These are phyloP conservation scores for Monosporascus sp. DNA, from an alignment of 2,329 filamentous ascomycete genomes.

Conservation along the genomic window DNA sequence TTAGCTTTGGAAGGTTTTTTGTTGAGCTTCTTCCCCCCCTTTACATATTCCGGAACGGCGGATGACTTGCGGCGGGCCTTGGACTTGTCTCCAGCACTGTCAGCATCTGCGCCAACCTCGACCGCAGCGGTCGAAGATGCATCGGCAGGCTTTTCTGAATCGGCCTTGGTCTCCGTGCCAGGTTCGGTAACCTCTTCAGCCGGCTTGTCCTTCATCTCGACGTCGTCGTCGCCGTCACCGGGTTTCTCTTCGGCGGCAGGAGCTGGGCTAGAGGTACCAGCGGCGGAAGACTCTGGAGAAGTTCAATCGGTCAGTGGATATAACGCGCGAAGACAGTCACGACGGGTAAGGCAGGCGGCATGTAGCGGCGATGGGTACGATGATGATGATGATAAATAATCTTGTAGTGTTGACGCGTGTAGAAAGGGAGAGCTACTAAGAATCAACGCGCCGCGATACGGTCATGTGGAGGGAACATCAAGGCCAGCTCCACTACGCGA, in stretches of 20 bases:
- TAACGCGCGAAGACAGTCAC: not conserved
- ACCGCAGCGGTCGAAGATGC: constrained; percentile 6
- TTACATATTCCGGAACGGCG: constrained; percentile 55
- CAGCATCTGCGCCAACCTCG: constrained; percentile 11
- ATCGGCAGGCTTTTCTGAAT: constrained; percentile 9
- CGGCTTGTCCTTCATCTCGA: constrained; percentile 25
- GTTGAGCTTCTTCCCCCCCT: constrained; percentile 66
- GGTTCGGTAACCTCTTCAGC: constrained; percentile 17
- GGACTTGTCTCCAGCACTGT: constrained; percentile 18
- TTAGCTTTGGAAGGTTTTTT: constrained; percentile 77
- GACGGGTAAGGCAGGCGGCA: not conserved
- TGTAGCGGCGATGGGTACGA: not conserved
- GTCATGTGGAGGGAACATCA: not conserved
- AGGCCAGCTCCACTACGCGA: not conserved
- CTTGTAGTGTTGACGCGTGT: not conserved
- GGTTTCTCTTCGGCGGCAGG: constrained; percentile 22
- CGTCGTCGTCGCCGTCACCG: constrained; percentile 10
- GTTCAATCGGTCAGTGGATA: constrained; percentile 18
- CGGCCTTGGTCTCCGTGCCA: constrained; percentile 11
- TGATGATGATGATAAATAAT: not conserved
- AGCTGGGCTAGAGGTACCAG: constrained; percentile 1
- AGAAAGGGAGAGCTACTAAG: not conserved
- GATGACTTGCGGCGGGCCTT: constrained; percentile 69
- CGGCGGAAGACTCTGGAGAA: not conserved
- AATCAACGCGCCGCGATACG: not conserved